Evolutionary conservation across 2,329 filamentous ascomycete species (phyloP).

Genomic region (Colletotrichum agaves): DNA sequence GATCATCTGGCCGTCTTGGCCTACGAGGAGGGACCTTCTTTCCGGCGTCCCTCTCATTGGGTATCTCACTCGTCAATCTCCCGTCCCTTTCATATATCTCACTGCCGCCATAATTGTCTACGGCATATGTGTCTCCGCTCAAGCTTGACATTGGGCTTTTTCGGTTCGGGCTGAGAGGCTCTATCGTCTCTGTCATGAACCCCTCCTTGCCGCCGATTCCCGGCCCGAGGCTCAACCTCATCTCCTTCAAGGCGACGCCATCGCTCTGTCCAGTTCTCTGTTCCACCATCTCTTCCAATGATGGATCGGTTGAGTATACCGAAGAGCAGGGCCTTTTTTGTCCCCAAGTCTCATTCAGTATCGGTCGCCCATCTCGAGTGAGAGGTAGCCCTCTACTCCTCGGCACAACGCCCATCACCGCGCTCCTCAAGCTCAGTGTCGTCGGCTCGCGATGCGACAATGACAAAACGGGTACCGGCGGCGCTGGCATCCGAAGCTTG

Average conservation of each 20-base stretch:
- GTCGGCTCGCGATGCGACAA: constrained; percentile 43
- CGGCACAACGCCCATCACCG: constrained; percentile 42
- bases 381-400: constrained; percentile 38
- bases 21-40: constrained; percentile 9
- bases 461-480: constrained; percentile 34
- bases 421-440: constrained; percentile 43
- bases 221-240: constrained; percentile 19
- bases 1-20: constrained; percentile 16
- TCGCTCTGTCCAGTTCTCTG: constrained; percentile 4
- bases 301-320: constrained; percentile 23
- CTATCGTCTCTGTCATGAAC: constrained; percentile 45
- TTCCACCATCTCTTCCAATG: constrained; percentile 8
- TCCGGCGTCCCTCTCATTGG: background rate
- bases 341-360: constrained; percentile 20
- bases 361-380: constrained; percentile 26
- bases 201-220: constrained; percentile 44
- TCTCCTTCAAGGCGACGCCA: constrained; percentile 35
- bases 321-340: constrained; percentile 27
- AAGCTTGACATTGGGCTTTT: constrained; percentile 42
- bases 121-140: constrained; percentile 37
- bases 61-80: constrained; percentile 12
- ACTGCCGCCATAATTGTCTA: background rate
- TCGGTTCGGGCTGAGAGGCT: constrained; percentile 43
- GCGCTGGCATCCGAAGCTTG: constrained; percentile 25
- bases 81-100: background rate